Evolutionary conservation across 768 basidiomycete genomes (phyloP), one percentile per base, ranked within the genome.

Genomic region (Wakefieldia striispora): DNA sequence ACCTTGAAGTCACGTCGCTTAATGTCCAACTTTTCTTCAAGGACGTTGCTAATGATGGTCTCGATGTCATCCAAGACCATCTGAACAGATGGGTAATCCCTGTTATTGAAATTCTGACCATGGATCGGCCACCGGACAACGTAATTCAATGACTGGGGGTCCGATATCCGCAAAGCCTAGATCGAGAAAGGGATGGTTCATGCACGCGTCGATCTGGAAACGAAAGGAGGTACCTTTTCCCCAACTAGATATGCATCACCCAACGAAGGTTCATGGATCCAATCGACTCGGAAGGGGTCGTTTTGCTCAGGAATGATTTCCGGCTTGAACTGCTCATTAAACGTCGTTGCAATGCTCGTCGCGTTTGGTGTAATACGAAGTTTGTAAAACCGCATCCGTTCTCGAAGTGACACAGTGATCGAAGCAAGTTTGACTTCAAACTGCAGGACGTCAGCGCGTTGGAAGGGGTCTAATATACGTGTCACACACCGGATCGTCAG

Each of bases 311-410:
- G 77, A 33, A 97, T 91, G n/a, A 80, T 80, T 62, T 95, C 91
- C 3, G 91, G 87, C 62, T 82, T 81, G 65, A 92, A 90, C 51
- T 85, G 84, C 50, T 82, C 82, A 62, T 95, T 97, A 67, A 87
- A 92, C 11, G 79, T 82, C 6, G 84, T 80, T 1, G 87, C 88
- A 38, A 88, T 84, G 42, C 72, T 75, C 6, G 80, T 79, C 36
- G 82, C 86, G 64, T 83, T 86, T 19, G 75, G 85, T 20, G 82
- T 91, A 47, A 84, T 86, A 45, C 78, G 79, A 48, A 91, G 73
- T 66, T 91, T 91, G 69, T 91, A 91, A 64, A 91, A 91, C 26
- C 83, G 78, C 89, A 91, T 91, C 45, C 89, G 74, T 46, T 91
- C 89, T 21, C 88, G 81, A 36, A 92, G 74, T 3, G 89, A 89